phyloP scores from a whole-genome alignment of 352 stramenopile genomes.

The Phytophthora palmivora region DNA sequence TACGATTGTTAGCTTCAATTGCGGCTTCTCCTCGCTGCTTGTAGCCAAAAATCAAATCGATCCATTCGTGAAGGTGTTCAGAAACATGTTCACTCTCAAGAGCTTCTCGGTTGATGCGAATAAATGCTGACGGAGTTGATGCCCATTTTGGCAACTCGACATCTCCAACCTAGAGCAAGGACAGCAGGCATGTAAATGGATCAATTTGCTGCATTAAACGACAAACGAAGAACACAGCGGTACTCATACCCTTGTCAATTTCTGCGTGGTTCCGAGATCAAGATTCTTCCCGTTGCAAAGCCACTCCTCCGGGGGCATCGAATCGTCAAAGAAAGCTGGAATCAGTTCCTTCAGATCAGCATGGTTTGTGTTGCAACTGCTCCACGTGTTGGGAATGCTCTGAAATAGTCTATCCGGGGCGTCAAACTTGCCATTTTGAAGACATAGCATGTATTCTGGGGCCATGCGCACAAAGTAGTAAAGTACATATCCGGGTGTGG shows the following conservation, averaged over 20 bases:
- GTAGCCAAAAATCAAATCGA: conserved; percentile 86
- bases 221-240: not conserved
- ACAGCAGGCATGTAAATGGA: too few relatives aligned
- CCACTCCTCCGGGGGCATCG: conserved; percentile 88
- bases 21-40: conserved; percentile 81
- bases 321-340: conserved; percentile 97
- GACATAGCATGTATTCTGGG: conserved; percentile 95
- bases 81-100: conserved; percentile 84
- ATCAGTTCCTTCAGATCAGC: conserved; percentile 99
- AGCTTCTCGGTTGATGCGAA: conserved; percentile 71
- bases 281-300: conserved; percentile 96
- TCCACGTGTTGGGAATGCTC: conserved; percentile 94
- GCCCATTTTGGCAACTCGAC: conserved; percentile 96
- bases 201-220: too few relatives aligned
- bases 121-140: conserved; percentile 80
- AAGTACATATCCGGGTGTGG: conserved; percentile 95
- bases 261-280: conserved; percentile 94
- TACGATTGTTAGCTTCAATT: conserved; percentile 82
- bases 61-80: conserved; percentile 80
- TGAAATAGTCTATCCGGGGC: conserved; percentile 97
- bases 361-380: conserved; percentile 85
- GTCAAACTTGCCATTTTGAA: conserved; percentile 99
- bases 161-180: conserved; percentile 85
- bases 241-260: conserved; percentile 81
- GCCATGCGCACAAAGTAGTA: conserved; percentile 99